These are phyloP conservation scores for Populus simonii DNA, from an alignment of 345 rosid genomes.

Conservation along the genomic window DNA sequence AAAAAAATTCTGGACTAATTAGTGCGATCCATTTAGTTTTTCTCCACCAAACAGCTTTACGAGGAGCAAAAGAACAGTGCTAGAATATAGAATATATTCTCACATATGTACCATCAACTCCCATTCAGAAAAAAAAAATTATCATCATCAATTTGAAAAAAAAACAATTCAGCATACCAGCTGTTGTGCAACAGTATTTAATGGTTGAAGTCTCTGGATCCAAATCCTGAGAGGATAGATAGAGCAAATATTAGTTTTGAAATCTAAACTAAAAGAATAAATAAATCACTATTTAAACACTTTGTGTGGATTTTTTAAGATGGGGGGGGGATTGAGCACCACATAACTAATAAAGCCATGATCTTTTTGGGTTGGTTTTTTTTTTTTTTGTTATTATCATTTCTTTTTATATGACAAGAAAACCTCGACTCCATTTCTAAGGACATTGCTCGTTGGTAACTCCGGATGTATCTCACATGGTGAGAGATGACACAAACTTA, in stretches of 20 bases:
- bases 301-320: no score
- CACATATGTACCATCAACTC: background rate
- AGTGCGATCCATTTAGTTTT: no score
- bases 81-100: background rate
- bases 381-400: background rate
- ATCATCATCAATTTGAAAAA: background rate
- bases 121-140: background rate
- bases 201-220: slow-evolving; percentile 74
- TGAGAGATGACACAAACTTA: background rate
- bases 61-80: background rate
- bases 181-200: slow-evolving; percentile 78
- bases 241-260: slow-evolving; percentile 9
- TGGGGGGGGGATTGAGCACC: background rate
- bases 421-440: background rate
- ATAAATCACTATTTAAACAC: background rate
- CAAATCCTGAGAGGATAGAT: slow-evolving; percentile 46
- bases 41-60: no score
- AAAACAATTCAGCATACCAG: slow-evolving; percentile 48
- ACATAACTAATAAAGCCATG: background rate
- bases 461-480: background rate
- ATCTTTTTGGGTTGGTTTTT: background rate
- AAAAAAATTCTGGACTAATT: no score
- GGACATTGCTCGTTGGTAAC: background rate
- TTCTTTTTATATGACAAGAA: background rate
- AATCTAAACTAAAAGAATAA: background rate